Evolutionary conservation across 1,139 yeast species (phyloP), one percentile per base, ranked within the genome.

Genomic region (Kurtzmaniella quercitrusa): DNA sequence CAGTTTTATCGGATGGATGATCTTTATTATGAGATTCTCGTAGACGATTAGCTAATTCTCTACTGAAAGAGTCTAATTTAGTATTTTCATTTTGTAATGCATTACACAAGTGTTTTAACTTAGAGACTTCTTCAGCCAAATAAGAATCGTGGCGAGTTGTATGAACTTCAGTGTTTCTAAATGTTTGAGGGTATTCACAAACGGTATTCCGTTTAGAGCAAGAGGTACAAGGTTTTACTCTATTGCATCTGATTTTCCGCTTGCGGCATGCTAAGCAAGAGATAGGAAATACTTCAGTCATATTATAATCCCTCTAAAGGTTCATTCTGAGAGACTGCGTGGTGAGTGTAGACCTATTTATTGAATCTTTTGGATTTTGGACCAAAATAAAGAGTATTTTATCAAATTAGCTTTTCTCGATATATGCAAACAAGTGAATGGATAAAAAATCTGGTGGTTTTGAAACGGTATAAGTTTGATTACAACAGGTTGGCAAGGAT

Each of bases 261-360:
- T 69, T 62, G 31, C 75, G 58, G 48, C 75, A 70, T 11, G 73
- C 66, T n/a, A 68, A 56, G 49, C 75, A 70, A 1, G 74, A 68
- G 17, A 70, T 70, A 19, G 75, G 75, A 31, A 64, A 57, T 12
- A 55, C 51, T 43, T 68, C 73, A 7, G 61, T 34, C 66, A 63
- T 65, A 15, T 34, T 42, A n/a, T 3, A 12, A 21, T n/a, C 23
- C 10, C 31, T n/a, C 31, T 27, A 27, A 27, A 11, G 31, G n/a
- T 27, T 10, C 31, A 27, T 27, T 7, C 31, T 27, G 31, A 27
- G n/a, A 10, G 12, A 27, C 3, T n/a, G 10, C 14, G n/a, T 10
- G 31, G 31, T 10, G 14, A 27, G 31, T 10, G 14, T 6, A 6
- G 31, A 4, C 12, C 12, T 6, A 27, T 27, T 27, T 27, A 27